phyloP scores from a whole-genome alignment of 352 stramenopile species.

The Phytophthora megakarya region DNA sequence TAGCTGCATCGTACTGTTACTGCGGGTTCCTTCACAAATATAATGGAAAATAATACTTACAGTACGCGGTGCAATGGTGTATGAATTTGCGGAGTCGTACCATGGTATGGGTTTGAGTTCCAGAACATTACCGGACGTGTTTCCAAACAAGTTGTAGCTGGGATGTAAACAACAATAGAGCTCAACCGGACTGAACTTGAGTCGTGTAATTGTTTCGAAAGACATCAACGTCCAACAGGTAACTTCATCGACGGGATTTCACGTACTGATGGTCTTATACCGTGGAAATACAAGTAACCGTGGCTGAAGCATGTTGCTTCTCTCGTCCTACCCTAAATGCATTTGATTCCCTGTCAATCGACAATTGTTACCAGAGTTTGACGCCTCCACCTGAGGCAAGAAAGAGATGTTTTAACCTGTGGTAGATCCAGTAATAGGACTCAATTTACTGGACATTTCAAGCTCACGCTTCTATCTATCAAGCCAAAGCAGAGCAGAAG shows the following conservation, averaged over 20 bases:
- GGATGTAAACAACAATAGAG: neutral
- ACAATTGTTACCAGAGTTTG: too few species aligned
- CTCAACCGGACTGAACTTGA: slow-evolving; percentile 20
- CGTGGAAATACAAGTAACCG: neutral
- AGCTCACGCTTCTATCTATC: neutral
- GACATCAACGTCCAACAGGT: too few species aligned
- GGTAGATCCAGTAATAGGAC: too few species aligned
- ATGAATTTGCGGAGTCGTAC: neutral
- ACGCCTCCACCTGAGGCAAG: too few species aligned
- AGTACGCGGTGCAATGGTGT: neutral
- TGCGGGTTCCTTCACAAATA: neutral
- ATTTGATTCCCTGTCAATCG: too few species aligned
- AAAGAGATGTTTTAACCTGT: too few species aligned
- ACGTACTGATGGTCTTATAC: neutral
- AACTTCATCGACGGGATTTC: neutral
- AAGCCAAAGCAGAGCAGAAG: neutral
- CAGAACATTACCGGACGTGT: neutral
- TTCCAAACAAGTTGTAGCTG: neutral
- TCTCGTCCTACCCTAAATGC: too few species aligned
- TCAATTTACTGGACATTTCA: neutral
- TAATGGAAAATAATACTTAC: neutral
- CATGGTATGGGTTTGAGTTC: neutral
- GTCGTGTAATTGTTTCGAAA: neutral
- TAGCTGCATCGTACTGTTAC: neutral
- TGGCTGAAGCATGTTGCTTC: neutral